These are phyloP conservation scores for Dentipellis sp. DNA, from an alignment of 768 basidiomycete genomes.

Conservation along the genomic window DNA sequence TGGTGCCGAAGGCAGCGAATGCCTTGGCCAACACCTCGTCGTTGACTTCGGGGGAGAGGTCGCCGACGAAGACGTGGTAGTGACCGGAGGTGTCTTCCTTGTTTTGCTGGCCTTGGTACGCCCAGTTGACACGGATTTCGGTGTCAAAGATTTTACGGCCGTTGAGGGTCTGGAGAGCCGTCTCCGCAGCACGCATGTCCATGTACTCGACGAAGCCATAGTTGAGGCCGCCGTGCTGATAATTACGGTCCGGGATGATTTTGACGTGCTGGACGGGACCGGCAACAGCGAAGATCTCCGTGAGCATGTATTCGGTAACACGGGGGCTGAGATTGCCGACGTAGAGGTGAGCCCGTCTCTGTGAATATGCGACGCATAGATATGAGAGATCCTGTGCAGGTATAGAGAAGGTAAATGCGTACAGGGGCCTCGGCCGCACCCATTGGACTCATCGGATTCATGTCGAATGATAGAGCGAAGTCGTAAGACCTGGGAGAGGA, in stretches of 20 bases:
- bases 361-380: conserved; percentile 13
- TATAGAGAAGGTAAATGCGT: conserved; percentile 23
- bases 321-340: conserved; percentile 97
- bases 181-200: conserved; percentile 98
- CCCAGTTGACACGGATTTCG: conserved; percentile 99
- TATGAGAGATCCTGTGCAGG: conserved; percentile 7
- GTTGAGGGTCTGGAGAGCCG: conserved; percentile 96
- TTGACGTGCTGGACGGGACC: conserved; percentile 98
- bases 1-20: conserved; percentile 91
- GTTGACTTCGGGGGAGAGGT: conserved; percentile 97
- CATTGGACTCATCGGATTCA: conserved; percentile 69
- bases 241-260: conserved; percentile 99
- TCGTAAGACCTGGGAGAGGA: conserved; percentile 2
- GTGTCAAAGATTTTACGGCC: conserved; percentile 99
- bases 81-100: conserved; percentile 98
- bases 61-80: conserved; percentile 99
- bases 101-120: conserved; percentile 96
- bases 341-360: conserved; percentile 95
- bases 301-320: conserved; percentile 98
- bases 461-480: conserved; percentile 34
- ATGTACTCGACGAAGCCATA: conserved; percentile 99
- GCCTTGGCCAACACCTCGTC: conserved; percentile 96
- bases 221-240: conserved; percentile 98
- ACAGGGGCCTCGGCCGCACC: conserved; percentile 72
- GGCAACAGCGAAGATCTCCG: conserved; percentile 93